Percentiles rank a stretch among this genome's conserved stretches.
These are phyloP conservation scores for Vaucheria bursata DNA, from an alignment of 352 stramenopile species.

Conservation along the genomic window DNA sequence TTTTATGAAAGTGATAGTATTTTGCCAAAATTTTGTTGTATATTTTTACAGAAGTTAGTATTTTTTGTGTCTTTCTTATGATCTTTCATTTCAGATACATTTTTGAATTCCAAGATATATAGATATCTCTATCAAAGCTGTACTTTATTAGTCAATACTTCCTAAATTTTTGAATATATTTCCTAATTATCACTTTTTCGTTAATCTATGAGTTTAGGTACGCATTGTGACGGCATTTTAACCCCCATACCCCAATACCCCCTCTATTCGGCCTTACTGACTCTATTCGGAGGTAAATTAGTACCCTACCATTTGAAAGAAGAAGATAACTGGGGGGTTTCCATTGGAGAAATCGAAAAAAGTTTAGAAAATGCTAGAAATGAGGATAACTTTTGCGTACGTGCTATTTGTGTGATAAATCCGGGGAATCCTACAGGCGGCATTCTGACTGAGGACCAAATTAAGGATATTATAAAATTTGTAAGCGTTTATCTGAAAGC, in stretches of 20 bases:
- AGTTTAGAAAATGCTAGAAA: slow-evolving; percentile 70
- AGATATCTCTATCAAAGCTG: background rate
- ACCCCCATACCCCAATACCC: slow-evolving; percentile 98
- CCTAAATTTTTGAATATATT: slow-evolving; percentile 56
- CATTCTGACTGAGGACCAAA: slow-evolving; percentile 72
- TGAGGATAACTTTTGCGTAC: slow-evolving; percentile 75
- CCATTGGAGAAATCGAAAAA: slow-evolving; percentile 73
- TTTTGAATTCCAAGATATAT: no score
- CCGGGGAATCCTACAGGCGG: slow-evolving; percentile 95
- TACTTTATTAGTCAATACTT: background rate
- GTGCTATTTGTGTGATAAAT: slow-evolving; percentile 97
- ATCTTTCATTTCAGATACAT: no score
- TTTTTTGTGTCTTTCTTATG: no score
- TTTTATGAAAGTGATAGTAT: no score
- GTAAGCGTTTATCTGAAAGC: background rate
- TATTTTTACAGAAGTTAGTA: no score
- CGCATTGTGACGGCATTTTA: slow-evolving; percentile 68
- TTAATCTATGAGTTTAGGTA: slow-evolving; percentile 16
- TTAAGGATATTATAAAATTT: slow-evolving; percentile 89
- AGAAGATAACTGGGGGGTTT: slow-evolving; percentile 76
- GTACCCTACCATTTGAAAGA: slow-evolving; percentile 96
- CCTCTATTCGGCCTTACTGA: slow-evolving; percentile 94
- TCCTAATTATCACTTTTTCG: slow-evolving; percentile 53
- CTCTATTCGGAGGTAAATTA: slow-evolving; percentile 81
- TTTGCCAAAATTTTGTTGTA: no score